Base-by-base conservation (phyloP, 2,329 filamentous ascomycete genomes). In the Alternaria sp. region DNA sequence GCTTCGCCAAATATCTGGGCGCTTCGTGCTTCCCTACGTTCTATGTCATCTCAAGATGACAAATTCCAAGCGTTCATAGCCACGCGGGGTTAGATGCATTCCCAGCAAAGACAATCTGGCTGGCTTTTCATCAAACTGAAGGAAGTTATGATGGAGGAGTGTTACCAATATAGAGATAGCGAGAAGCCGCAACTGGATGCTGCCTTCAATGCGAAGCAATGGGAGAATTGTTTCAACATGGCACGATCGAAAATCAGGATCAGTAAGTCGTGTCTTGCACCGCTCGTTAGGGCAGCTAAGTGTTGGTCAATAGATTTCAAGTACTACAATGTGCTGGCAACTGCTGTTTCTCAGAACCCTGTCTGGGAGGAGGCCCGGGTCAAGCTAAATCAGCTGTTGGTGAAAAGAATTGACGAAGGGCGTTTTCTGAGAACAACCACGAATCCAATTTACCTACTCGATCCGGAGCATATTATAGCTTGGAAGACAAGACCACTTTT, bases 331-430 rank as follows among this genome's bases (percentile, higher is more conserved):
- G 16, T 62, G 18, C 60, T 69, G 7, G 60, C 56, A 25, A 57
- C 53, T 41, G 57, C 62, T 50, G 60, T 50, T 52, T 44, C 57
- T 38, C 48, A 30, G n/a, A 65, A 53, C 48, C 59, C 65, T 25
- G 27, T 50, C 41, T 69, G 53, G 65, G 43, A 55, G 22, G 54
- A 66, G 36, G 63, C 65, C 25, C 10, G 3, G n/a, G 46, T 66
- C 10, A 67, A 67, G 51, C 46, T 67, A 8, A 67, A 69, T 45
- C 55, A 65, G 34, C 54, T 65, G 11, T 44, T 69, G 3, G 38
- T 65, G 20, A 60, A 57, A 52, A 61, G 61, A 16, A 63, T 67
- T 32, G n/a, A 16, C n/a, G 43, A 59, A 43, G 51, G 57, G 18
- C 53, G 44, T 32, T 57, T 43, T 50, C 38, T 57, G 11, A 59